Conservation (phyloP, 192 early-diverging fungal genomes). For the Mortierella hygrophila region DNA sequence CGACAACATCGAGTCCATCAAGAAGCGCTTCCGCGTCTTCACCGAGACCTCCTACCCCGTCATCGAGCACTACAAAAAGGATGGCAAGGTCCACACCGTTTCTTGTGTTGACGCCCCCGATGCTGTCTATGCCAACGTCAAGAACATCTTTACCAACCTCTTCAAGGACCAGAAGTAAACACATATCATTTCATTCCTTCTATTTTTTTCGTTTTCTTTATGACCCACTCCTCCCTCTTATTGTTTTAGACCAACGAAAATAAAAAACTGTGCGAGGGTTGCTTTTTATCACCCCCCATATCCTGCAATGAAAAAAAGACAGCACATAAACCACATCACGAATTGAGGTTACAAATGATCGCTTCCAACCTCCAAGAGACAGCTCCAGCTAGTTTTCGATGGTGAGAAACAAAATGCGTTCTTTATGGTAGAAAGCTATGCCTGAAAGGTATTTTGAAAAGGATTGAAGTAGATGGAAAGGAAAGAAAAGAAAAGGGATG, state of each 20-base stretch:
- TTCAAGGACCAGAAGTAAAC: constrained; percentile 49
- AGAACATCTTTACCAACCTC: constrained; percentile 67
- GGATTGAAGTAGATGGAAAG: background rate
- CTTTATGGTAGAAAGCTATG: background rate
- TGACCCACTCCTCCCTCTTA: background rate
- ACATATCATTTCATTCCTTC: too few relatives aligned
- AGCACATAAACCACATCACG: background rate
- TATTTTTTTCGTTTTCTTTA: background rate
- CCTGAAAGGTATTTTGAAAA: background rate
- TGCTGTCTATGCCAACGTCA: constrained; percentile 75
- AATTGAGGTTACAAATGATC: background rate
- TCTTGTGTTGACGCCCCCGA: constrained; percentile 73
- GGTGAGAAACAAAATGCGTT: background rate
- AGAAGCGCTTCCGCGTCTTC: constrained; percentile 93
- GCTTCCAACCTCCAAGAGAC: background rate
- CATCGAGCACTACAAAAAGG: constrained; percentile 82
- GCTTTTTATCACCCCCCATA: background rate
- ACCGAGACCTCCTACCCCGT: constrained; percentile 92
- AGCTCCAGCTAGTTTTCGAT: background rate
- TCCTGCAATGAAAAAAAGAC: background rate
- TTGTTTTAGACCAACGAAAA: background rate
- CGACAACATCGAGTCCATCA: constrained; percentile 97
- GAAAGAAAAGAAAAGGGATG: constrained; percentile 4
- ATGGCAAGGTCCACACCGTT: constrained; percentile 86
- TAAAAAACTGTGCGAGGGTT: background rate